Evolutionary conservation across 257 asterid species (phyloP).

Genomic region (Solanum appendiculatum): DNA sequence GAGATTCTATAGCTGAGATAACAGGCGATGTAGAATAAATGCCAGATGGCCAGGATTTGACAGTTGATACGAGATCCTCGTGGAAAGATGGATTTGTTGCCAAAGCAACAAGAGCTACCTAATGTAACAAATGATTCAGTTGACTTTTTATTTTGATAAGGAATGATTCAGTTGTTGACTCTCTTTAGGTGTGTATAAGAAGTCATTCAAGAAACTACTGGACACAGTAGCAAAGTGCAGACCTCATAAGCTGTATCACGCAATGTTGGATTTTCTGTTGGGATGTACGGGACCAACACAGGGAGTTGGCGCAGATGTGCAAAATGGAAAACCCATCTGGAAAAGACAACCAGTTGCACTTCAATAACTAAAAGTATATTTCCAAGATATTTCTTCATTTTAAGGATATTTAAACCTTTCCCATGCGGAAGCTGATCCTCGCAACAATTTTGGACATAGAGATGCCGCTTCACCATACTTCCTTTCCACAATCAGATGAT

Average conservation of each 20-base stretch:
- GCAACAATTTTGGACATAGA: conserved; percentile 81
- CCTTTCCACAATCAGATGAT: conserved; percentile 90
- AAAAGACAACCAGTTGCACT: conserved; percentile 12
- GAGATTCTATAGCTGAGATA: conserved; percentile 93
- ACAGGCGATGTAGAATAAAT: conserved; percentile 77
- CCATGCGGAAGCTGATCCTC: conserved; percentile 97
- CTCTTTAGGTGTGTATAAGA: neutral
- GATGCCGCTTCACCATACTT: conserved; percentile 97
- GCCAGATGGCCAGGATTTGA: conserved; percentile 79
- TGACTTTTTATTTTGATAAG: neutral
- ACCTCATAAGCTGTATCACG: conserved; percentile 99
- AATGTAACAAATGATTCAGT: conserved; percentile 11
- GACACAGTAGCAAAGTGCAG: conserved; percentile 9
- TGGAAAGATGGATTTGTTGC: conserved; percentile 83
- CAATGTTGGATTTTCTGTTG: conserved; percentile 88
- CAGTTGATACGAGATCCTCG: conserved; percentile 80
- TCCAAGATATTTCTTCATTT: neutral
- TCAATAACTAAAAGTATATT: neutral
- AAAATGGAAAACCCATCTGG: conserved; percentile 96
- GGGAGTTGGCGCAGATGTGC: conserved; percentile 99
- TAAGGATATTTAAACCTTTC: conserved; percentile 54
- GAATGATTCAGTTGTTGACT: conserved; percentile 6
- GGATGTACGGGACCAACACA: conserved; percentile 90
- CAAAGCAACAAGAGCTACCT: conserved; percentile 98
- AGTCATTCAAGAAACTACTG: neutral